These are phyloP conservation scores for Cymbidium sinense DNA, from an alignment of 106 monocot genomes.

Conservation along the genomic window DNA sequence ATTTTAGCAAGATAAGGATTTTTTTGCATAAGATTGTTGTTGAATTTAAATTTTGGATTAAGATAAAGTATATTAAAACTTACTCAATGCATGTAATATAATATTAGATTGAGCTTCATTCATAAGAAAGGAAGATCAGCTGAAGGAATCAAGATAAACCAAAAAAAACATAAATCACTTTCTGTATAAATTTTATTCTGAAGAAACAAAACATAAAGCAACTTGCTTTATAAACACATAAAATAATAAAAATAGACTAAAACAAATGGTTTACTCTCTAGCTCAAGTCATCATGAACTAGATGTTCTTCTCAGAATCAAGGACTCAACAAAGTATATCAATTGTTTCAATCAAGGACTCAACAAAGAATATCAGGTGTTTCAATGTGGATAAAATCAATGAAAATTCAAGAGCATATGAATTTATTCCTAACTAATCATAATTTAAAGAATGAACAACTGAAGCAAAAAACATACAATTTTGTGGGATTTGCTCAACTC, in stretches of 20 bases:
- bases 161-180: too few relatives aligned
- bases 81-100: too few relatives aligned
- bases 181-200: too few relatives aligned
- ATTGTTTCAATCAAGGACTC: neutral
- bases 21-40: too few relatives aligned
- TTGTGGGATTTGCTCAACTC: conserved; percentile 28
- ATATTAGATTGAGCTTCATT: too few relatives aligned
- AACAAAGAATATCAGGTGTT: neutral
- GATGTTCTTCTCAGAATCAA: neutral
- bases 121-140: too few relatives aligned
- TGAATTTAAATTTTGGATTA: too few relatives aligned
- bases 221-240: neutral
- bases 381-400: neutral
- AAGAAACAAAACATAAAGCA: too few relatives aligned
- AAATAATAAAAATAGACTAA: neutral
- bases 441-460: neutral
- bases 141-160: too few relatives aligned
- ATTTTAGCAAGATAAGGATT: too few relatives aligned
- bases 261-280: neutral
- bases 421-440: neutral
- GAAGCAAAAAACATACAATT: conserved; percentile 31
- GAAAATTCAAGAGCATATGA: neutral
- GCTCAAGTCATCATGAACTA: neutral
- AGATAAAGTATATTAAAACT: too few relatives aligned
- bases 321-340: neutral